Percentiles rank a stretch among this genome's conserved stretches.
phyloP scores from a whole-genome alignment of 495 filamentous ascomycete genomes.

The Glutinoglossum americanum region DNA sequence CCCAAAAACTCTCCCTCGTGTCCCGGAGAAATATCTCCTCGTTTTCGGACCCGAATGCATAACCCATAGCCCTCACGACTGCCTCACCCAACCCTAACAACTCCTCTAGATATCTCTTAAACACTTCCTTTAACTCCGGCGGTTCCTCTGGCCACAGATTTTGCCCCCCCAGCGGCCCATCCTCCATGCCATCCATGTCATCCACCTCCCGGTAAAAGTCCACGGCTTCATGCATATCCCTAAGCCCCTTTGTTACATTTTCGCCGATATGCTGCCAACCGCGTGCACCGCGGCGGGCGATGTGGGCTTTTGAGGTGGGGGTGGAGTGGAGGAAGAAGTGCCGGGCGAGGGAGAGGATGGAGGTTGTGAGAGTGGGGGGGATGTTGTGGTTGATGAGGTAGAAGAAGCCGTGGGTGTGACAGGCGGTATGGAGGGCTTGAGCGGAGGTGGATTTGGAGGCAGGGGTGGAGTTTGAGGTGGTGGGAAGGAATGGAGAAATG shows the following conservation, averaged over 20 bases:
- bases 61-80: conserved; percentile 20
- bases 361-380: conserved; percentile 7
- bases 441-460: conserved; percentile 4
- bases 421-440: conserved; percentile 10
- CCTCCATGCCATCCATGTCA: background rate
- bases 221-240: conserved; percentile 14
- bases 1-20: conserved; percentile 7
- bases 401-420: conserved; percentile 15
- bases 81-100: conserved; percentile 8
- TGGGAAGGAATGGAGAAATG: conserved; percentile 11
- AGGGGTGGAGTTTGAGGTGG: background rate
- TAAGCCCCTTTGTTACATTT: conserved; percentile 11
- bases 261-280: conserved; percentile 16
- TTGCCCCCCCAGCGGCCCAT: conserved; percentile 9
- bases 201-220: conserved; percentile 14
- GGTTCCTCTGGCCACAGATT: conserved; percentile 15
- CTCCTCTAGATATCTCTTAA: conserved; percentile 9
- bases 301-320: conserved; percentile 10
- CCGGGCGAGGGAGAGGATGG: conserved; percentile 12
- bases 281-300: conserved; percentile 13
- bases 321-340: conserved; percentile 13
- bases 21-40: conserved; percentile 6
- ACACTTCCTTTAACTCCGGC: conserved; percentile 6
- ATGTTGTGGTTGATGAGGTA: conserved; percentile 18
- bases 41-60: conserved; percentile 11